Evolutionary conservation across 345 rosid species (phyloP).

Genomic region (Orychophragmus violaceus): DNA sequence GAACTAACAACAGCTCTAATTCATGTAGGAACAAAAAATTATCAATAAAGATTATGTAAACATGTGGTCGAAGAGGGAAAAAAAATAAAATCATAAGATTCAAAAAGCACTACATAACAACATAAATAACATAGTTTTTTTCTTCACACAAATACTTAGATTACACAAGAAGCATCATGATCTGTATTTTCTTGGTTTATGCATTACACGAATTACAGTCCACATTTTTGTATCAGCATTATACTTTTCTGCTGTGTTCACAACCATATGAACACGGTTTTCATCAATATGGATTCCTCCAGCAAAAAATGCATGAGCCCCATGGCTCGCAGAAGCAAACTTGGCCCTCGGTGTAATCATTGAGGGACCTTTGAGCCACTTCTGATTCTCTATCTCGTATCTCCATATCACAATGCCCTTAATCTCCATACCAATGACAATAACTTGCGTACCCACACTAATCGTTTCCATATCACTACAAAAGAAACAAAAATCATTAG

Average conservation of each 20-base stretch:
- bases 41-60: too few relatives aligned
- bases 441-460: conserved; percentile 54
- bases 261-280: too few relatives aligned
- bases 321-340: conserved; percentile 58
- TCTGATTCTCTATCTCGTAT: conserved; percentile 48
- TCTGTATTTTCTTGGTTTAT: too few relatives aligned
- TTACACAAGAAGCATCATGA: too few relatives aligned
- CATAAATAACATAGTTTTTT: too few relatives aligned
- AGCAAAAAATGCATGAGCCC: conserved; percentile 55
- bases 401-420: conserved; percentile 50
- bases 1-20: too few relatives aligned
- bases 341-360: conserved; percentile 39
- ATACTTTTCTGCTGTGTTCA: conserved; percentile 43
- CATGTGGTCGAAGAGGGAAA: too few relatives aligned
- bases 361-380: conserved; percentile 46
- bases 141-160: too few relatives aligned
- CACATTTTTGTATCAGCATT: conserved; percentile 37
- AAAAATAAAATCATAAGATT: too few relatives aligned
- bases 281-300: conserved; percentile 40
- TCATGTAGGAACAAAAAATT: too few relatives aligned
- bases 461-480: neutral
- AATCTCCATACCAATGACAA: conserved; percentile 58
- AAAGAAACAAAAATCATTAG: conserved; percentile 43
- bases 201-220: conserved; percentile 38
- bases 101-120: too few relatives aligned